Percentiles rank a stretch among this genome's conserved stretches.
Conservation (phyloP, 2,329 filamentous ascomycete species). For the Alternaria longipes region DNA sequence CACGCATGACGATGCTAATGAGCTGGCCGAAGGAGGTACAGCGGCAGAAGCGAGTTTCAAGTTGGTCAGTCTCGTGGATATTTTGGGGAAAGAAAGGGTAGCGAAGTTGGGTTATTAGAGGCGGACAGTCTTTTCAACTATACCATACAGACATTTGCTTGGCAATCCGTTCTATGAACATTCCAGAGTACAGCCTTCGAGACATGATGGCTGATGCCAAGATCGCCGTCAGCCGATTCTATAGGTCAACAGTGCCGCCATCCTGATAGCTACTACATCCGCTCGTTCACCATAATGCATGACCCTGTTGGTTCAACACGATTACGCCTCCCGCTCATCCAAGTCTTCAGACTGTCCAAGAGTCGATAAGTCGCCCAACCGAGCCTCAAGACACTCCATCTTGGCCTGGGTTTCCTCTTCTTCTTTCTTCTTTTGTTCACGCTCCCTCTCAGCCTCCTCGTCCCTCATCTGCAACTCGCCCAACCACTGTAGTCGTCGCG, state of each 20-base stretch:
- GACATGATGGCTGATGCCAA: neutral
- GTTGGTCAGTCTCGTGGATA: constrained; percentile 47
- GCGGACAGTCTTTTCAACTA: neutral
- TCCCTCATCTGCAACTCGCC: neutral
- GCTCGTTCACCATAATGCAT: neutral
- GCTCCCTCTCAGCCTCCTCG: neutral
- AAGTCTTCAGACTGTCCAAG: neutral
- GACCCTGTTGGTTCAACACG: neutral
- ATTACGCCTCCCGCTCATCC: neutral
- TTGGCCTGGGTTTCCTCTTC: neutral
- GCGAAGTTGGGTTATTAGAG: constrained; percentile 33
- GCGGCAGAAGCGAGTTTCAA: constrained; percentile 63
- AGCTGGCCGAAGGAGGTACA: constrained; percentile 58
- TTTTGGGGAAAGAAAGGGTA: constrained; percentile 35
- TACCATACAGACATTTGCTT: neutral
- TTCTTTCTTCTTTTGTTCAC: neutral
- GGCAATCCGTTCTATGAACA: neutral
- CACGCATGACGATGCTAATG: constrained; percentile 64
- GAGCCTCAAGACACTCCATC: neutral
- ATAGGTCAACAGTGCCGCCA: neutral
- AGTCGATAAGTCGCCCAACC: neutral
- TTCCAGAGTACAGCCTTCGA: neutral
- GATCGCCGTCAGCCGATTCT: neutral
- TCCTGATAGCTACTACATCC: neutral
- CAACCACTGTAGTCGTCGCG: neutral